Base-by-base conservation (phyloP, 371 early-diverging fungal species). In the Apophysomyces trapeziformis region DNA sequence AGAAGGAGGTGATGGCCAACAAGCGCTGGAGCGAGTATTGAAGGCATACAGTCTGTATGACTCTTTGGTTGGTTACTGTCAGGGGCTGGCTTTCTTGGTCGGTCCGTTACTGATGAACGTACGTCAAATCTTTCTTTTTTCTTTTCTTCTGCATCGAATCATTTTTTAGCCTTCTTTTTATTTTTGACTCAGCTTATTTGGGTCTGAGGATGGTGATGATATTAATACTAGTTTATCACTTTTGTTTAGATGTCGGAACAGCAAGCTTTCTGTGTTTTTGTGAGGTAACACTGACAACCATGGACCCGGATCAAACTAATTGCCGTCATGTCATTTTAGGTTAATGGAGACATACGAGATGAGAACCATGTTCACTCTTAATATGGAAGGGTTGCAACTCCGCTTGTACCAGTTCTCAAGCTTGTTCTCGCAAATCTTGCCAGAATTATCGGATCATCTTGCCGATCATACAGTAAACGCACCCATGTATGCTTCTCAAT, bases 31-130 rank as follows among this genome's bases (percentile, higher is more conserved):
- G 70, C 87, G 91, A 63, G 87, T 98, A 11, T 79, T 96, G 60
- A 94, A 93, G 65, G 96, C 96, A 7, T 98, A 97, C 66, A 90
- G 93, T 46, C 68, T 95, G 39, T 96, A 95, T 66, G 98, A 98
- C 78, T 70, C 89, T 0, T 90, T 94, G 64, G 93, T 98, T 14
- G 99, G 99, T 4, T 95, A 98, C 75, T 98, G 98, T 78, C 98
- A 98, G 84, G 98, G 98, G 26, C 80, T 98, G n/a, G 91, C 95
- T 9, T 97, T 97, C 73, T 74, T 98, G 39, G 96, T 93, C 1
- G 98, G 95, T 4, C 93, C 96, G n/a, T 67, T 98, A 65, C 80
- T 98, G 57, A 85, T 96, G 80, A 94, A 96, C 78, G 92, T 92
- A 86, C 79, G 85, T 69, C 11, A 8, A 8, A 0, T 37, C n/a